Base-by-base conservation (phyloP, 176 grass and related monocot species). In the Guadua angustifolia region DNA sequence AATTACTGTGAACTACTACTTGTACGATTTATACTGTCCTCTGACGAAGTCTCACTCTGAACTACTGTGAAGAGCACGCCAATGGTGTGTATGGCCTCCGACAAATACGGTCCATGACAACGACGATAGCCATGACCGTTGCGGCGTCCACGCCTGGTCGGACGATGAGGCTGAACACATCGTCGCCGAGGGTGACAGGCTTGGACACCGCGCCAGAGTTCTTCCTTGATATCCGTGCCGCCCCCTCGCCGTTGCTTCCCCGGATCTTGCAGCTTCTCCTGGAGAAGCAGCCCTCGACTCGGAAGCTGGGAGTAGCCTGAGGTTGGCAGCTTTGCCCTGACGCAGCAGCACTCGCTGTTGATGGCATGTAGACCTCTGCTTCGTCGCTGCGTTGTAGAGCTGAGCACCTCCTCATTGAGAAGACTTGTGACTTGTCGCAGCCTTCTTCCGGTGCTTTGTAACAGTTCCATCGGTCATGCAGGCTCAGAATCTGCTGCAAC, bases 21-120 rank as follows among this genome's bases (percentile, higher is more conserved):
- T 0, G 57, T 84, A 39, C n/a, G 1, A 5, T 26, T 52, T 74
- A 83, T 57, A 74, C 18, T 19, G 13, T 16, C 29, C 29, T 29
- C 29, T 29, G 29, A 29, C 29, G 32, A 67, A 19, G 14, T 26
- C 18, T 39, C 46, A 55, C 26, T 56, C 5, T 43, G 62, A 39
- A 67, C 26, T 66, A 74, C 47, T 86, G 69, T 29, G 75, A 87
- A 74, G 57, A 91, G 19, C 95, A 91, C 14, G 87, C 87, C 73
- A 88, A 49, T 5, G 86, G 89, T 26, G 75, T 61, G 84, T 79
- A 85, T 3, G 70, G 80, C 50, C 5, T 88, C 64, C 43, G 88
- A 47, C 91, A 95, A 36, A 94, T 95, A 56, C 96, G 79, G 69
- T 99, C 96, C 93, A 99, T 94, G 66, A 95, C 79, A 4, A 99